Base-by-base conservation (phyloP, 371 early-diverging fungal genomes). In the Lichtheimia ornata region DNA sequence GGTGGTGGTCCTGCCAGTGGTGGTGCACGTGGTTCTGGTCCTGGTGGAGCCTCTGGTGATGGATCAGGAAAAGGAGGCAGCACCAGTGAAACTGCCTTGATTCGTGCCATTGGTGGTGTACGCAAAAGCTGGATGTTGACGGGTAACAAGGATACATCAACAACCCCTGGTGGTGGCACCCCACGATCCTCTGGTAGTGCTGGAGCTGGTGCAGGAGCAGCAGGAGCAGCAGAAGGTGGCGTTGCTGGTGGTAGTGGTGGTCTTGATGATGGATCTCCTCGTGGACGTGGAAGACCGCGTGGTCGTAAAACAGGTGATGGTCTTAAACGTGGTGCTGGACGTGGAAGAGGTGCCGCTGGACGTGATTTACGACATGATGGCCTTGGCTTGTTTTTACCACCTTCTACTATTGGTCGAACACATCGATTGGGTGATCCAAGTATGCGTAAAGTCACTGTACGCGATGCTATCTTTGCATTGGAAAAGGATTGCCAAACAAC, bases 81-180 rank as follows among this genome's bases (percentile, higher is more conserved):
- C 20, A 86, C 87, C 15, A 88, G 89, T 66, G 88, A 89, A 63
- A 89, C 91, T 1, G 90, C 91, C 2, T 72, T 89, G 56, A 85
- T 88, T 64, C 84, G 83, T 58, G 90, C 87, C n/a, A 56, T 55
- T 22, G 91, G 91, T 67, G 90, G 88, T 45, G 71, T 83, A 14
- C 81, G 79, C 47, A 88, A 87, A 65, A 79, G 86, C 43, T 92
- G 92, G 92, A 92, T 92, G 92, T 81, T 84, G 66, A 72, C 83
- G n/a, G 77, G 78, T 4, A 12, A 62, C 49, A 66, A 60, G 53
- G 56, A 61, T 47, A 50, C n/a, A 27, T 58, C 27, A 35, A 47
- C 27, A 35, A 47, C 13, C 2, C 22, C 54, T 25, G 51, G 45
- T 54, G 54, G 17, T 18, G 41, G 22, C 24, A 44, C 35, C 2